phyloP scores from a whole-genome alignment of 371 early-diverging fungal species.

The Mortierella sp. region DNA sequence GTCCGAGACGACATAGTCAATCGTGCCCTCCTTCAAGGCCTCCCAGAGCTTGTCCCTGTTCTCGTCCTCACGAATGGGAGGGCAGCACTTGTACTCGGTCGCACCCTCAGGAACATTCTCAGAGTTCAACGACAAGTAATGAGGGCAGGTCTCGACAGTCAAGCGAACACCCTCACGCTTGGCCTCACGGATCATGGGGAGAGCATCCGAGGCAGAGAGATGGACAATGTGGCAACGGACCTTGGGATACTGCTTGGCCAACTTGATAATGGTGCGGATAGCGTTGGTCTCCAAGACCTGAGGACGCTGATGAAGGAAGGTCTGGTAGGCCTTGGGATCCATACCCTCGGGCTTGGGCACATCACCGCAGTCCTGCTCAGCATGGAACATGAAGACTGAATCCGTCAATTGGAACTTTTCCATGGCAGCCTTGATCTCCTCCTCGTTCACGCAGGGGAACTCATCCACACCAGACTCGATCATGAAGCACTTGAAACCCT shows the following conservation, averaged over 20 bases:
- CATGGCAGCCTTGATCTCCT: conserved; percentile 75
- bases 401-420: conserved; percentile 60
- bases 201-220: conserved; percentile 78
- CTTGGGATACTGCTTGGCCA: conserved; percentile 71
- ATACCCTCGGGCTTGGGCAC: conserved; percentile 49
- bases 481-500: conserved; percentile 88
- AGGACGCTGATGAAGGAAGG: conserved; percentile 79
- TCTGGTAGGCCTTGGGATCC: conserved; percentile 66
- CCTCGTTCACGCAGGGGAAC: conserved; percentile 83
- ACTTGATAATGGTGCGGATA: conserved; percentile 76
- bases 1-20: conserved; percentile 86
- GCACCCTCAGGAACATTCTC: conserved; percentile 78
- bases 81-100: conserved; percentile 88
- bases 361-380: conserved; percentile 73
- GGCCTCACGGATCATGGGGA: conserved; percentile 79
- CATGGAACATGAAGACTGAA: conserved; percentile 80
- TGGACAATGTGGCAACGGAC: conserved; percentile 87
- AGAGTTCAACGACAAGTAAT: conserved; percentile 77
- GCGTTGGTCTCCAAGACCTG: conserved; percentile 75
- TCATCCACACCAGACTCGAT: conserved; percentile 88
- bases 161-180: conserved; percentile 75
- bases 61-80: conserved; percentile 80
- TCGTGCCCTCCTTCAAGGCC: conserved; percentile 80
- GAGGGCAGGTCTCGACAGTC: conserved; percentile 87
- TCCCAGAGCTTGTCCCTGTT: conserved; percentile 81